Evolutionary conservation across 139 green algal genomes (phyloP).

Genomic region (Coccomyxa sp.): DNA sequence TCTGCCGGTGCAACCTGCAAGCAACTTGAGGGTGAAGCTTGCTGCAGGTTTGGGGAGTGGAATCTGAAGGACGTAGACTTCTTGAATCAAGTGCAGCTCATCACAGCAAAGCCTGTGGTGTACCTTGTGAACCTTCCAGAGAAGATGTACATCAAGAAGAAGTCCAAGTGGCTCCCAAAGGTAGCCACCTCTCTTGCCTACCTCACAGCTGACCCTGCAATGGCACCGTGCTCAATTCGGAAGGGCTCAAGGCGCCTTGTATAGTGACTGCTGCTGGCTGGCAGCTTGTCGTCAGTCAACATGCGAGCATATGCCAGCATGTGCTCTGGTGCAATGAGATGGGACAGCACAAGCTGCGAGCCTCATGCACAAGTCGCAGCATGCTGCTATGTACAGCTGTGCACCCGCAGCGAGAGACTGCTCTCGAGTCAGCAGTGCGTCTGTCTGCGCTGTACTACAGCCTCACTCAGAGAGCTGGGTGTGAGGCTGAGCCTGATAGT

Average conservation of each 20-base stretch:
- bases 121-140: conserved; percentile 94
- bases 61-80: conserved; percentile 71
- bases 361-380: too few species aligned
- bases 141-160: conserved; percentile 94
- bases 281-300: neutral
- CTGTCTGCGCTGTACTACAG: neutral
- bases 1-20: neutral
- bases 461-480: too few species aligned
- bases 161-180: conserved; percentile 98
- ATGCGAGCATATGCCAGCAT: neutral
- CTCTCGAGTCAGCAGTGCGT: neutral
- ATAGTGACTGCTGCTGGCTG: neutral
- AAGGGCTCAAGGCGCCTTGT: too few species aligned
- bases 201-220: neutral
- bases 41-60: conserved; percentile 75
- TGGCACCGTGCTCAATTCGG: neutral
- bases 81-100: conserved; percentile 76
- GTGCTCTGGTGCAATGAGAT: too few species aligned
- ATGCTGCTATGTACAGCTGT: too few species aligned
- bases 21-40: neutral
- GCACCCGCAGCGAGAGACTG: too few species aligned
- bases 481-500: too few species aligned
- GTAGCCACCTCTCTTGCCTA: neutral
- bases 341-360: too few species aligned
- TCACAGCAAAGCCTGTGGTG: conserved; percentile 93